A percentile compares a stretch with the other conserved stretches of the same genome.
These are phyloP conservation scores for Termitomyces sp. DNA, from an alignment of 768 basidiomycete genomes.

Conservation along the genomic window DNA sequence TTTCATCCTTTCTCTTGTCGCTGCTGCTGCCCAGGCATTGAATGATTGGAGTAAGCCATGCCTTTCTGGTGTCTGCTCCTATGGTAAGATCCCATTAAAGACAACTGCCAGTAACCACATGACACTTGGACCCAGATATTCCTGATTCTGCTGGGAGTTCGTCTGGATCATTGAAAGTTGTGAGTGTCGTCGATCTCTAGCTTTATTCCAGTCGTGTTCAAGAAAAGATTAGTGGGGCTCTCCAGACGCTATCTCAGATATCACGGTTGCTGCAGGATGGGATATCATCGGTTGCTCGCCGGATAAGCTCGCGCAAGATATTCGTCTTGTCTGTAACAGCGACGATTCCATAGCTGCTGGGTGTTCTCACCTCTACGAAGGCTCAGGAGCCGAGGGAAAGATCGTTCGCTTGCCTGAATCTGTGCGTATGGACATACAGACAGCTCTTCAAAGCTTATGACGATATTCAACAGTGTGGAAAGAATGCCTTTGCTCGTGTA, in stretches of 20 bases:
- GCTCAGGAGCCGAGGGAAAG: conserved; percentile 43
- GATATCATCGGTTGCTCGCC: conserved; percentile 46
- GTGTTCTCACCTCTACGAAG: conserved; percentile 40
- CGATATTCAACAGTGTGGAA: conserved; percentile 33
- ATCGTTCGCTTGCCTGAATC: conserved; percentile 52
- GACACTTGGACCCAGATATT: conserved; percentile 23
- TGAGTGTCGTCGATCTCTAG: conserved; percentile 18
- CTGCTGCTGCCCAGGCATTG: conserved; percentile 24
- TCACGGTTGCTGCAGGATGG: conserved; percentile 53
- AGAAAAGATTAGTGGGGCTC: conserved; percentile 34
- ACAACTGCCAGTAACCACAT: not conserved
- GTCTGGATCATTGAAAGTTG: conserved; percentile 41
- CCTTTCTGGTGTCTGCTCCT: conserved; percentile 37
- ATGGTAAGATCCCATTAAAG: conserved; percentile 24
- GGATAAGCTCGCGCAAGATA: conserved; percentile 39
- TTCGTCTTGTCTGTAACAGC: conserved; percentile 45
- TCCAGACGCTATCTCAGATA: conserved; percentile 36
- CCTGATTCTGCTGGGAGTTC: conserved; percentile 28
- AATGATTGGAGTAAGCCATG: conserved; percentile 46
- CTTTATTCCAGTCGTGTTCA: not conserved
- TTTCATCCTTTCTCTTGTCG: conserved; percentile 16
- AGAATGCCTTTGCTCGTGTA: conserved; percentile 41
- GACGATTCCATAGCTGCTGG: conserved; percentile 24
- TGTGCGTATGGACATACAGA: conserved; percentile 16
- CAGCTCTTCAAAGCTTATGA: not conserved